Base-by-base conservation (phyloP, 306 rosid species). In the Medicago ruthenica region DNA sequence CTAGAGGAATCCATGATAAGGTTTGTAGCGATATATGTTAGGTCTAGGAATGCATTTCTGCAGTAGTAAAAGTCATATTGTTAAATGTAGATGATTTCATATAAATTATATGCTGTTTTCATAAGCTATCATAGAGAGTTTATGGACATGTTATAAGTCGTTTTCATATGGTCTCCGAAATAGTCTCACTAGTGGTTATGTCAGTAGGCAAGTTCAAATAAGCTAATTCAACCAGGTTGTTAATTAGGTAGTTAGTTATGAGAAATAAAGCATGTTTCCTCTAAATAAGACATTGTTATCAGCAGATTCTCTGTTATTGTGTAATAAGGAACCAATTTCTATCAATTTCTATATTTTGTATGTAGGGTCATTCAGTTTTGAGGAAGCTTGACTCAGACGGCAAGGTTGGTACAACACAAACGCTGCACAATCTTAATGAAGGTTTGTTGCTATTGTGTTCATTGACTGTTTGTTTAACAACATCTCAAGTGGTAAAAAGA, bases 1-100 rank as follows among this genome's bases (percentile, higher is more conserved):
- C 87, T 22, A 92, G 96, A 82, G 98, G 97, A 83, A 87, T 95
- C 82, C 82, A 85, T 24, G 90, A 90, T 54, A 92, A 90, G 98
- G 98, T 95, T 82, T 88, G 83, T 67, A n/a, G 27, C 41, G 9
- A n/a, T 68, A 61, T 78, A 15, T 55, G 67, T 22, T 34, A 58
- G 7, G 41, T 68, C 66, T 15, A 47, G 39, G 44, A 51, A 21
- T 58, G 27, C 14, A 6, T 3, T 9, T 5, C 37, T 64, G 20
- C 2, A 45, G 34, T 63, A 40, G 37, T 55, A 63, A 34, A 27
- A 20, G 13, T 47, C 16, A 14, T 50, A 11, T 7, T 71, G 20
- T 48, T 71, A 41, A 14, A 55, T 39, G 31, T 63, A 41, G 9
- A 58, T 5, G 10, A 24, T 24, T 24, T 24, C 27, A 24, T 24